Conservation (phyloP, 139 green algal genomes). For the Chlorella sp. region DNA sequence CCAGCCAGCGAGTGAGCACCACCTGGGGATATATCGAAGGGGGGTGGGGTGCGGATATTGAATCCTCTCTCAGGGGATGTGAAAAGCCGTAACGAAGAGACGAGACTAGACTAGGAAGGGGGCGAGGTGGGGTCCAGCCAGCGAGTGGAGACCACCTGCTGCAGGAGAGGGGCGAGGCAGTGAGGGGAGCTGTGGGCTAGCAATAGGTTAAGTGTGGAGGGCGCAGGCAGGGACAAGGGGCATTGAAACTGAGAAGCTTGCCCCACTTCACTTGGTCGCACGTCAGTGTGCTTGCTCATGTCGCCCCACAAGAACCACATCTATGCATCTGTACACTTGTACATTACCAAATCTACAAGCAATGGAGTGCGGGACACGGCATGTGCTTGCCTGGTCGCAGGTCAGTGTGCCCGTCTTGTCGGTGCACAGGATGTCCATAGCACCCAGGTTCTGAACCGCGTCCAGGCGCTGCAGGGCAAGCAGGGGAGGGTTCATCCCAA, state of each 20-base stretch:
- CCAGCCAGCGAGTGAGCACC: constrained; percentile 25
- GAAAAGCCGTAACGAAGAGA: background rate
- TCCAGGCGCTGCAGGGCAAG: constrained; percentile 38
- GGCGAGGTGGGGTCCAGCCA: constrained; percentile 7
- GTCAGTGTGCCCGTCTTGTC: constrained; percentile 78
- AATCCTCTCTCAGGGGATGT: too few species aligned
- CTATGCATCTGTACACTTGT: too few species aligned
- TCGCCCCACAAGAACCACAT: background rate
- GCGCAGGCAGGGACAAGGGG: background rate
- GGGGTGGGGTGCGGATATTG: too few species aligned
- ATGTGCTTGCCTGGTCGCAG: constrained; percentile 56
- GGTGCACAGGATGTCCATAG: constrained; percentile 63
- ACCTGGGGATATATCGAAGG: background rate
- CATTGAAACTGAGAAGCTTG: background rate
- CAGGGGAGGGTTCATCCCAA: too few species aligned
- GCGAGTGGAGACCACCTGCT: background rate
- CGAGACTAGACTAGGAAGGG: background rate
- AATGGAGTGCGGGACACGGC: background rate
- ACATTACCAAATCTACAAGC: background rate
- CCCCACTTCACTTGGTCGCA: background rate
- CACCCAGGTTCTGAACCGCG: constrained; percentile 25
- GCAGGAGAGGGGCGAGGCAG: background rate
- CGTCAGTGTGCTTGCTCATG: background rate
- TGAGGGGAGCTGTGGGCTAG: background rate
- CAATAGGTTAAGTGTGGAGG: too few species aligned